Evolutionary conservation across 345 rosid genomes (phyloP).

Genomic region (Corchorus olitorius): DNA sequence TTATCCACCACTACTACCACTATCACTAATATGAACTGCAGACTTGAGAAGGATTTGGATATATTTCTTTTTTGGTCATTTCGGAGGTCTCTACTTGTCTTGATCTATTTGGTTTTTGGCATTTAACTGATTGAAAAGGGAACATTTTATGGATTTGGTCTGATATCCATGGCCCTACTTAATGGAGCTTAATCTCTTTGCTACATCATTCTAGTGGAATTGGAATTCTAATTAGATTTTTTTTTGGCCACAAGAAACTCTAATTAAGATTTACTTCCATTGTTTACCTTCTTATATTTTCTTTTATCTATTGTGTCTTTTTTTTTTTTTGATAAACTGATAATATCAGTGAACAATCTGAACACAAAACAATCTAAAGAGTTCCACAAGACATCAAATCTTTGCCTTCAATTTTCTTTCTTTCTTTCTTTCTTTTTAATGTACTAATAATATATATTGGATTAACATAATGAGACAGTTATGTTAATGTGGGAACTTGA

Average conservation of each 20-base stretch:
- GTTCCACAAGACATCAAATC: too few species aligned
- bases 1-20: background rate
- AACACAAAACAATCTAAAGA: too few species aligned
- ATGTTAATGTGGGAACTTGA: too few species aligned
- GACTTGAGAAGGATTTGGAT: background rate
- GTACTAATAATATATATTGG: too few species aligned
- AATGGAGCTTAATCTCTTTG: background rate
- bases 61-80: background rate
- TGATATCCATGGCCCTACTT: slow-evolving; percentile 32
- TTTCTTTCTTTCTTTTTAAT: too few species aligned
- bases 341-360: too few species aligned
- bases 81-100: slow-evolving; percentile 30
- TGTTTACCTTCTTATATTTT: background rate
- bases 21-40: background rate
- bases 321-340: too few species aligned
- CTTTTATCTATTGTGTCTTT: too few species aligned
- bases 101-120: slow-evolving; percentile 23
- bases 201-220: background rate
- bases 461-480: too few species aligned
- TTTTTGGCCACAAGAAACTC: too few species aligned
- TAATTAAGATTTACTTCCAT: background rate
- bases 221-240: background rate
- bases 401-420: too few species aligned
- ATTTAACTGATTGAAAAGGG: slow-evolving; percentile 17
- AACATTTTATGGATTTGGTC: slow-evolving; percentile 25